A percentile compares a stretch with the other conserved stretches of the same genome.
These are phyloP conservation scores for Dendrothele bispora DNA, from an alignment of 768 basidiomycete genomes.

Conservation along the genomic window DNA sequence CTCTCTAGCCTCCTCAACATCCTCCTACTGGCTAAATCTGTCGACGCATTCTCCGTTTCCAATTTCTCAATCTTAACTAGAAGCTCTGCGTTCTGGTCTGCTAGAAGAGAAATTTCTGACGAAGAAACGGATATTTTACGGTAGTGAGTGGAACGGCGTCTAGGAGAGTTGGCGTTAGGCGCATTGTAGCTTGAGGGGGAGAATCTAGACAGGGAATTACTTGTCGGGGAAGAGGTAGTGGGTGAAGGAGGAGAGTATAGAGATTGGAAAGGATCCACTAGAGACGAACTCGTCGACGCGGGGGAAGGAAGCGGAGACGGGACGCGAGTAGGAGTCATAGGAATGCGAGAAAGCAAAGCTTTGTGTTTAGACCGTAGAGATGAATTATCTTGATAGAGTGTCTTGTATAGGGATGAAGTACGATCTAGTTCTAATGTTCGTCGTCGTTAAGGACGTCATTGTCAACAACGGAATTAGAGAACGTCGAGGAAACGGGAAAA, in stretches of 20 bases:
- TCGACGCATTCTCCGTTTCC: conserved; percentile 64
- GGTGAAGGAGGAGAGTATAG: conserved; percentile 22
- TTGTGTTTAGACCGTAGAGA: conserved; percentile 72
- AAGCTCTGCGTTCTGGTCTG: conserved; percentile 84
- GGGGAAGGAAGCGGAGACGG: conserved; percentile 30
- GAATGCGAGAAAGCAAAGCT: conserved; percentile 65
- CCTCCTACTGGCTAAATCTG: conserved; percentile 67
- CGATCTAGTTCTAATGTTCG: conserved; percentile 70
- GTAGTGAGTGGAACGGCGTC: conserved; percentile 25
- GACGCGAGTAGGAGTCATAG: conserved; percentile 34
- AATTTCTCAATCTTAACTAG: conserved; percentile 73
- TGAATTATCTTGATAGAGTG: conserved; percentile 66
- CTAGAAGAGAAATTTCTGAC: conserved; percentile 65
- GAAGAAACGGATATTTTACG: conserved; percentile 66
- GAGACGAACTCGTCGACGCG: conserved; percentile 16
- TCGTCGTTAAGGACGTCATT: too few species aligned
- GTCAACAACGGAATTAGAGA: too few species aligned
- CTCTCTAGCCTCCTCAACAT: conserved; percentile 74
- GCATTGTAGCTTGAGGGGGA: conserved; percentile 22
- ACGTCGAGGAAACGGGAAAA: conserved; percentile 1
- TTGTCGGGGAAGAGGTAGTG: conserved; percentile 32
- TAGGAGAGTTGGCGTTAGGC: conserved; percentile 20
- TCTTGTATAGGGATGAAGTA: conserved; percentile 69
- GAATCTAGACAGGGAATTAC: conserved; percentile 21
- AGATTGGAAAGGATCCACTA: conserved; percentile 12